These are phyloP conservation scores for Phytopythium vexans DNA, from an alignment of 352 stramenopile species.

Conservation along the genomic window DNA sequence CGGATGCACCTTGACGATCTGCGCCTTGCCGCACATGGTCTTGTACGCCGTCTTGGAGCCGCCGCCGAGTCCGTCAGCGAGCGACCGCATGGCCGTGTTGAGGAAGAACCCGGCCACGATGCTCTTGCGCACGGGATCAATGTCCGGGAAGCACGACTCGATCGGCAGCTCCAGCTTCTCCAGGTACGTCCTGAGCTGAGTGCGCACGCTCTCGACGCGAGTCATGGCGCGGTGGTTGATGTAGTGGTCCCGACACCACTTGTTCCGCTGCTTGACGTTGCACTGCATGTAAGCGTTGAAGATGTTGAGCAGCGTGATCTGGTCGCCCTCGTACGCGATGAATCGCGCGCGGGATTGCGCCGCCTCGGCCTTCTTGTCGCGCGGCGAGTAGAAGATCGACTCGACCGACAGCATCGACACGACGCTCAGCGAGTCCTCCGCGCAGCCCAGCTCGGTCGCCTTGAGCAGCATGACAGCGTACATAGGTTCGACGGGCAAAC, in stretches of 20 bases:
- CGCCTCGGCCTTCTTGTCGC: slow-evolving; percentile 81
- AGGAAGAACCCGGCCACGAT: slow-evolving; percentile 88
- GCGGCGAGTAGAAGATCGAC: slow-evolving; percentile 86
- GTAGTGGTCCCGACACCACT: slow-evolving; percentile 87
- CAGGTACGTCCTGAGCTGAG: slow-evolving; percentile 69
- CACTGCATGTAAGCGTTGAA: slow-evolving; percentile 77
- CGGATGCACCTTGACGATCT: slow-evolving; percentile 87
- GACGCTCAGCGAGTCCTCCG: slow-evolving; percentile 81
- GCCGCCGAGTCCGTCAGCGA: slow-evolving; percentile 49
- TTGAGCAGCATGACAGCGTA: slow-evolving; percentile 88
- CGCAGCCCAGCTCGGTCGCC: slow-evolving; percentile 70
- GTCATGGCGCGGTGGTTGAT: slow-evolving; percentile 84
- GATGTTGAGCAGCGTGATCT: slow-evolving; percentile 83
- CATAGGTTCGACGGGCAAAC: slow-evolving; percentile 87
- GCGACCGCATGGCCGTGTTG: slow-evolving; percentile 86
- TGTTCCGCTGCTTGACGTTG: slow-evolving; percentile 72
- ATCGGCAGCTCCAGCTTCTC: slow-evolving; percentile 68
- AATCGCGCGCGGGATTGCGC: slow-evolving; percentile 78
- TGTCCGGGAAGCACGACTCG: slow-evolving; percentile 67
- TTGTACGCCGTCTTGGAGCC: slow-evolving; percentile 84
- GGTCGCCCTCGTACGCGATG: slow-evolving; percentile 79
- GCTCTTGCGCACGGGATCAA: slow-evolving; percentile 83
- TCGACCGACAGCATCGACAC: slow-evolving; percentile 90
- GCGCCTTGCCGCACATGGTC: slow-evolving; percentile 77
- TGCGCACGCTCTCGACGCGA: slow-evolving; percentile 78